A percentile compares a stretch with the other conserved stretches of the same genome.
These are phyloP conservation scores for Pythium brachiatum DNA, from an alignment of 352 stramenopile genomes.

Conservation along the genomic window DNA sequence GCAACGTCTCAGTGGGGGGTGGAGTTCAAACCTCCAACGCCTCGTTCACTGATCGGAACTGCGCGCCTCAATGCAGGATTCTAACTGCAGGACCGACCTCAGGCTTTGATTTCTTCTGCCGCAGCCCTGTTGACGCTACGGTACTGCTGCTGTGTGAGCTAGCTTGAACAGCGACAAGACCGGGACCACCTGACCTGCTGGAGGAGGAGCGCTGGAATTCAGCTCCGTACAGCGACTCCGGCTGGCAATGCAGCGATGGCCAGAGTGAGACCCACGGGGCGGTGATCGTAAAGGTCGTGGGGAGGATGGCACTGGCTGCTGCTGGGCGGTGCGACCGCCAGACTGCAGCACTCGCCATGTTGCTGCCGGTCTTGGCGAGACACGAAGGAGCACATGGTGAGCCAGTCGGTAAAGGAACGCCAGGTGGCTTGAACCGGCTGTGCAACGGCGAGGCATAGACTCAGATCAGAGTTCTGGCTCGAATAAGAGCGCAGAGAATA, in stretches of 20 bases:
- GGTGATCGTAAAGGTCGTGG: constrained; percentile 10
- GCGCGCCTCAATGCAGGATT: constrained; percentile 1
- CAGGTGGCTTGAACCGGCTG: not conserved
- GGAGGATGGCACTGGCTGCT: not conserved
- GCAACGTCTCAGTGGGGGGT: not conserved
- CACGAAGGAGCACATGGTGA: constrained; percentile 8
- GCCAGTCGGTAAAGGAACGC: constrained; percentile 19
- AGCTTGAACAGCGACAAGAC: too few relatives aligned
- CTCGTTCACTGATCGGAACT: not conserved
- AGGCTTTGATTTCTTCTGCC: too few relatives aligned
- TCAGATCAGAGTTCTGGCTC: constrained; percentile 15
- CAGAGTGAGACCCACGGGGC: not conserved
- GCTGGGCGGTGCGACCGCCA: constrained; percentile 11
- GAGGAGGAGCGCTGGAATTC: not conserved
- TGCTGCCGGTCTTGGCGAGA: not conserved
- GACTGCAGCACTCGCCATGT: not conserved
- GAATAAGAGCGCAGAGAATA: constrained; percentile 1
- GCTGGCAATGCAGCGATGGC: not conserved
- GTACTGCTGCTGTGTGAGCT: too few relatives aligned
- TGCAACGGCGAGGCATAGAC: not conserved
- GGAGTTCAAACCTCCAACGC: not conserved
- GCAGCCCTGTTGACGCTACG: too few relatives aligned
- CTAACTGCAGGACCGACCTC: constrained; percentile 1
- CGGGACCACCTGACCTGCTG: not conserved
- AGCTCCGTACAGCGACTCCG: not conserved